Percentiles rank a stretch among this genome's conserved stretches.
These are phyloP conservation scores for Venturiaceae sp. DNA, from an alignment of 2,329 filamentous ascomycete genomes.

Conservation along the genomic window DNA sequence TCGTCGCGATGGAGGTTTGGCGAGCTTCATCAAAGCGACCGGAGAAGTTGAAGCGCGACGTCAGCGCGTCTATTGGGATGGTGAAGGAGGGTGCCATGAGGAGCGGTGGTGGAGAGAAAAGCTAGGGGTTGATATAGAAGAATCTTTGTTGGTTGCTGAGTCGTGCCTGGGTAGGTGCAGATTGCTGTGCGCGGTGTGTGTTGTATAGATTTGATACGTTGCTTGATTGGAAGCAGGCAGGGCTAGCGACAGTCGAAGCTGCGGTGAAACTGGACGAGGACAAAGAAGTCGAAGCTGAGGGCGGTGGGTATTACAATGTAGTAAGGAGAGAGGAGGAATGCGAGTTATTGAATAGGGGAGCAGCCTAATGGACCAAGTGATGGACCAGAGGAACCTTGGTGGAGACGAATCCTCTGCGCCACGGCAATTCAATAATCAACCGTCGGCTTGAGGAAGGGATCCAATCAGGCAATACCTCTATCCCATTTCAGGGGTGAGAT, in stretches of 20 bases:
- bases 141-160: neutral
- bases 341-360: no score
- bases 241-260: no score
- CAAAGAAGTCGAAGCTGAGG: neutral
- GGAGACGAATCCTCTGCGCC: no score
- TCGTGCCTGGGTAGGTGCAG: constrained; percentile 5
- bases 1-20: constrained; percentile 64
- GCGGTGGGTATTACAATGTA: no score
- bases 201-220: neutral
- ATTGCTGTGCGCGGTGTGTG: neutral
- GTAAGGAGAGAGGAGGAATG: no score
- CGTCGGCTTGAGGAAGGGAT: no score
- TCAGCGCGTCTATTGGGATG: constrained; percentile 85
- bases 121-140: neutral
- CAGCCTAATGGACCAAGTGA: no score
- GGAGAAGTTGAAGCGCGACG: constrained; percentile 76
- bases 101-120: neutral
- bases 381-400: no score
- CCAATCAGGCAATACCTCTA: no score
- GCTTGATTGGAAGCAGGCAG: neutral
- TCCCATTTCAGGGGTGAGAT: no score
- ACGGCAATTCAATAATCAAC: no score
- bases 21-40: constrained; percentile 81
- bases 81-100: constrained; percentile 45
- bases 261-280: neutral